phyloP scores from a whole-genome alignment of 495 filamentous ascomycete genomes.

The Sporormia fimetaria region DNA sequence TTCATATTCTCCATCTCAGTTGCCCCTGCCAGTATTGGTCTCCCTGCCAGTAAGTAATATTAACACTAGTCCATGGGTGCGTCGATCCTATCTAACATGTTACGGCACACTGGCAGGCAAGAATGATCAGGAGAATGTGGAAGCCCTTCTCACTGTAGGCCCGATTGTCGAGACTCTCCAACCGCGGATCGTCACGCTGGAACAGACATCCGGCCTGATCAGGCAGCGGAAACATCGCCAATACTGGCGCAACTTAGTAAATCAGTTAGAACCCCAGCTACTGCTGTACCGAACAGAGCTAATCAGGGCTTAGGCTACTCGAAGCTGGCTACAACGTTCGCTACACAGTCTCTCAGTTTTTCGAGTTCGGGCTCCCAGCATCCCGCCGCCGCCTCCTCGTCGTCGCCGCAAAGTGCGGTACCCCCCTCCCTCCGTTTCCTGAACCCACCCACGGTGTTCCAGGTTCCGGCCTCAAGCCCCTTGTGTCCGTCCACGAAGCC shows the following conservation, averaged over 20 bases:
- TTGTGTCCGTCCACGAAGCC: constrained; percentile 8
- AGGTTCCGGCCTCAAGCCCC: constrained; percentile 19
- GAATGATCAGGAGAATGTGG: constrained; percentile 50
- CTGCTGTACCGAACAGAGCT: constrained; percentile 54
- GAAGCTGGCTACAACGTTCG: constrained; percentile 57
- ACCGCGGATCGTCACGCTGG: constrained; percentile 68
- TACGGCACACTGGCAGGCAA: constrained; percentile 23
- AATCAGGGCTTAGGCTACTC: no score
- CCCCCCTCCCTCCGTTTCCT: constrained; percentile 60
- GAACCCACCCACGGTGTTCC: constrained; percentile 49
- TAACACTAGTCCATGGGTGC: no score
- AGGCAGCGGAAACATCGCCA: constrained; percentile 35
- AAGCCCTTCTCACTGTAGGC: constrained; percentile 51
- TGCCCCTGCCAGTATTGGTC: constrained; percentile 81
- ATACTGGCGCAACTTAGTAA: constrained; percentile 37
- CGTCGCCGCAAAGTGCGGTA: constrained; percentile 73
- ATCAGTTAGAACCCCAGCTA: no score
- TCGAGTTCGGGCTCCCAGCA: constrained; percentile 53
- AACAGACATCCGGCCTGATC: constrained; percentile 61
- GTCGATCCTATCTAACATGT: no score
- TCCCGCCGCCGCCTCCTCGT: constrained; percentile 56
- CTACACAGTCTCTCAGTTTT: constrained; percentile 42
- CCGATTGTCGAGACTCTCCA: constrained; percentile 47
- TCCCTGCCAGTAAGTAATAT: constrained; percentile 46
- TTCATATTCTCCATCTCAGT: constrained; percentile 70